Percentiles rank a stretch among this genome's conserved stretches.
These are phyloP conservation scores for Stemphylium beticola DNA, from an alignment of 2,329 filamentous ascomycete genomes.

Conservation along the genomic window DNA sequence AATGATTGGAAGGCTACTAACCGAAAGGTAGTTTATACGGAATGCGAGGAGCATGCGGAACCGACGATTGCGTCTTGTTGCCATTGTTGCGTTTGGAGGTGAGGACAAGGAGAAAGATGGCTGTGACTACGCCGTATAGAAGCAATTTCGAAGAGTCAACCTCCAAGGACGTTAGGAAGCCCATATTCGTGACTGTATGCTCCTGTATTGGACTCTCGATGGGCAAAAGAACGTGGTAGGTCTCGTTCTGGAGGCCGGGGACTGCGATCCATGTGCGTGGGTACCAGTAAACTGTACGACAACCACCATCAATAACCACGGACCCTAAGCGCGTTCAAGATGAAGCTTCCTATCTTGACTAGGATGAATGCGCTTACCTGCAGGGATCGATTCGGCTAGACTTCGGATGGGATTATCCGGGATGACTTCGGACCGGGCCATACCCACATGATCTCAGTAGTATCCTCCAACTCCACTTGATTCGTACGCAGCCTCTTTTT, in stretches of 20 bases:
- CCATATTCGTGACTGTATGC: neutral
- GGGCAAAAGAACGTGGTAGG: neutral
- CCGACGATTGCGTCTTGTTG: neutral
- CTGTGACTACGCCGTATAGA: neutral
- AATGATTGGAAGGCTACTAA: neutral
- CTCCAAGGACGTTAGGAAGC: neutral
- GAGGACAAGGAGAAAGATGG: neutral
- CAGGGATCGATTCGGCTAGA: too few species aligned
- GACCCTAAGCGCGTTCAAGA: too few species aligned
- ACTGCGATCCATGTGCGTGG: neutral
- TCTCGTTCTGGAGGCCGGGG: neutral
- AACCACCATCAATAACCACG: too few species aligned
- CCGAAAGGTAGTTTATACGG: constrained; percentile 6
- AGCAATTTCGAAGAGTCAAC: neutral
- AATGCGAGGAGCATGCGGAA: constrained; percentile 7
- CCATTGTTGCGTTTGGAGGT: neutral
- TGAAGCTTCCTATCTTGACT: too few species aligned
- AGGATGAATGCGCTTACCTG: too few species aligned
- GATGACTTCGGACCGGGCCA: too few species aligned
- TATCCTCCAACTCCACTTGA: too few species aligned
- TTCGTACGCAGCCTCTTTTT: too few species aligned
- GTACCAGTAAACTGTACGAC: too few species aligned
- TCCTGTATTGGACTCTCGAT: neutral
- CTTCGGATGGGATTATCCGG: too few species aligned
- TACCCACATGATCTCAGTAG: too few species aligned